Conservation (phyloP, 352 stramenopile species). For the Elongisporangium prolatum region DNA sequence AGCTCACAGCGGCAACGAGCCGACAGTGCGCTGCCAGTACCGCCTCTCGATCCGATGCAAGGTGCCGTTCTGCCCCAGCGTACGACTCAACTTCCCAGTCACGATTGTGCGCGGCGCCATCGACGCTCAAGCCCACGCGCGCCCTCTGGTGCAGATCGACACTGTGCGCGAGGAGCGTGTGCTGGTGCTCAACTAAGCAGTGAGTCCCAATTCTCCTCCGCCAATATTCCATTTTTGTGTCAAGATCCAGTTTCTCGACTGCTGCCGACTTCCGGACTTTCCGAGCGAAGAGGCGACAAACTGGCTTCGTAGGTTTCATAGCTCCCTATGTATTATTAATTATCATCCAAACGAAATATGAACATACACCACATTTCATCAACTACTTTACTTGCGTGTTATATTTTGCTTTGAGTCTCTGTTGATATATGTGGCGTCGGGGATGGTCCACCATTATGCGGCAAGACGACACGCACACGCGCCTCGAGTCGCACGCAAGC, state of each 20-base stretch:
- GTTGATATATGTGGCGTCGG: not conserved
- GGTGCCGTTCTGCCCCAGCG: constrained; percentile 27
- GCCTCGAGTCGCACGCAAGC: not conserved
- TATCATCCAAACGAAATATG: not conserved
- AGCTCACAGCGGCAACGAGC: constrained; percentile 5
- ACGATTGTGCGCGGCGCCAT: constrained; percentile 12
- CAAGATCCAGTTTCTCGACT: not conserved
- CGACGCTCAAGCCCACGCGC: not conserved
- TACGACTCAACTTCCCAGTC: constrained; percentile 29
- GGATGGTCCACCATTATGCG: not conserved
- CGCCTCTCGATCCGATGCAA: constrained; percentile 26
- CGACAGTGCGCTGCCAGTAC: constrained; percentile 27
- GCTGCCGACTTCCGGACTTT: not conserved
- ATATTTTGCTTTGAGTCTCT: not conserved
- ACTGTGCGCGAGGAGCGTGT: not conserved
- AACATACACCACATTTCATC: not conserved
- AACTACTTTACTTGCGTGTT: not conserved
- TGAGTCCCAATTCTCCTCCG: not conserved
- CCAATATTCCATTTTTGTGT: not conserved
- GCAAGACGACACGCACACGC: not conserved
- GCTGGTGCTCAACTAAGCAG: not conserved
- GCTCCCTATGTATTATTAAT: not conserved
- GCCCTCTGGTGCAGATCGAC: not conserved
- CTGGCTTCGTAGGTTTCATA: not conserved
- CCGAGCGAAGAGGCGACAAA: not conserved